These are phyloP conservation scores for Kodamaea plutei DNA, from an alignment of 1,139 yeast genomes.

Conservation along the genomic window DNA sequence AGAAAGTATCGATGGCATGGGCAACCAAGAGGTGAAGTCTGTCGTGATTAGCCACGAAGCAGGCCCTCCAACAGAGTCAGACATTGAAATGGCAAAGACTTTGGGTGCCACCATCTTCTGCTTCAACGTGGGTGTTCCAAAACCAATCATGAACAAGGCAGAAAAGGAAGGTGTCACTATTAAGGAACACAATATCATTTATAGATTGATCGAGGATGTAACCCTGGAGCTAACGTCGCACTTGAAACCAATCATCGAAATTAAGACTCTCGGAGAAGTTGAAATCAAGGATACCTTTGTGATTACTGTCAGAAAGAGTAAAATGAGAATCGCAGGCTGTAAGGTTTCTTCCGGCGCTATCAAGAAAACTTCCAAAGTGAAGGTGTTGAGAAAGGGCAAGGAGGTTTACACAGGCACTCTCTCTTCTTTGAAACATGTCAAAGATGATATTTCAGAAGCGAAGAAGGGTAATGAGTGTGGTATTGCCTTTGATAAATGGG, in stretches of 20 bases:
- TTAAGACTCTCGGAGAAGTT: conserved; percentile 65
- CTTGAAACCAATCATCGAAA: conserved; percentile 65
- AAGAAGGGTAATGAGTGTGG: conserved; percentile 93
- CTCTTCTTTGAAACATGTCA: conserved; percentile 74
- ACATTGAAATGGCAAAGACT: conserved; percentile 75
- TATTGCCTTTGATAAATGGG: conserved; percentile 67
- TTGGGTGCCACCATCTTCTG: conserved; percentile 72
- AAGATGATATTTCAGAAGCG: conserved; percentile 75
- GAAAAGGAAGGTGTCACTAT: conserved; percentile 56
- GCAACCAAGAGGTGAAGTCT: conserved; percentile 79
- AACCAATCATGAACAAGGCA: conserved; percentile 60
- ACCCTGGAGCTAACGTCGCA: conserved; percentile 58
- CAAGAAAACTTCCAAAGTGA: conserved; percentile 54
- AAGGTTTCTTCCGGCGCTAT: conserved; percentile 71
- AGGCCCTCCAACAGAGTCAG: conserved; percentile 82
- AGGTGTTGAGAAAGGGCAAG: conserved; percentile 56
- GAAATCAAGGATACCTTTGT: conserved; percentile 69
- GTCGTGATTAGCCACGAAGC: conserved; percentile 70
- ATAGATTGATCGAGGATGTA: conserved; percentile 82
- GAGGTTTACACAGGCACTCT: conserved; percentile 65
- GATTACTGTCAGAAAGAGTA: conserved; percentile 49
- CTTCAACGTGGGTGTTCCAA: conserved; percentile 71
- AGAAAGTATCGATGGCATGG: conserved; percentile 76
- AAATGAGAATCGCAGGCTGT: conserved; percentile 79
- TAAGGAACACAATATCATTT: conserved; percentile 72